These are phyloP conservation scores for Wilhelminamyces savonicus DNA, from an alignment of 805 yeast genomes.

Conservation along the genomic window DNA sequence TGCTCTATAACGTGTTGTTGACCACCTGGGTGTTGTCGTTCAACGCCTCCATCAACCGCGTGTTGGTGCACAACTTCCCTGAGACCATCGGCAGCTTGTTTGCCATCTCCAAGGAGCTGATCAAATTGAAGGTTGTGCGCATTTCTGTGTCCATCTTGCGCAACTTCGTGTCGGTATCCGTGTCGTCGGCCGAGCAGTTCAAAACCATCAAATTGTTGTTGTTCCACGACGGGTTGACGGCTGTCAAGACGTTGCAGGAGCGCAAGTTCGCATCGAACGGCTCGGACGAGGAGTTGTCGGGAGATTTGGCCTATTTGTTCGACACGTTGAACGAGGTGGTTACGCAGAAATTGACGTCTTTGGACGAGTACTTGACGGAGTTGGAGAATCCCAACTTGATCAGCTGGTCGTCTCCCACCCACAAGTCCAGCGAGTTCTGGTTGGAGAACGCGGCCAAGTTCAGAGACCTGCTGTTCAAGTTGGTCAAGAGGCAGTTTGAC, in stretches of 20 bases:
- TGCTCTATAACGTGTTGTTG: conserved; percentile 74
- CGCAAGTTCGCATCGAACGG: conserved; percentile 74
- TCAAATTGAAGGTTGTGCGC: conserved; percentile 88
- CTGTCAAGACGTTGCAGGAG: conserved; percentile 63
- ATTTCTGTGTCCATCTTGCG: conserved; percentile 69
- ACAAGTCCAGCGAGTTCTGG: conserved; percentile 86
- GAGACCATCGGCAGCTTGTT: conserved; percentile 48
- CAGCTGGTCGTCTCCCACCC: conserved; percentile 83
- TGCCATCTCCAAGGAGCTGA: conserved; percentile 65
- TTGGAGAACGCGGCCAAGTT: conserved; percentile 70
- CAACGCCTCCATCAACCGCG: conserved; percentile 44
- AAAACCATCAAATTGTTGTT: conserved; percentile 60
- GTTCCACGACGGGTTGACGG: conserved; percentile 68
- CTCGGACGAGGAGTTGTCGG: conserved; percentile 77
- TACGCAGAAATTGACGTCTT: conserved; percentile 68
- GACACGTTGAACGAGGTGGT: conserved; percentile 66
- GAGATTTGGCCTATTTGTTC: conserved; percentile 57
- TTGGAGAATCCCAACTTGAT: conserved; percentile 68
- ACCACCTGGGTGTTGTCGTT: conserved; percentile 84
- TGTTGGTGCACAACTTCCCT: conserved; percentile 46
- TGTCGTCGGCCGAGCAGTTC: conserved; percentile 27
- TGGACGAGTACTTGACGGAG: conserved; percentile 88
- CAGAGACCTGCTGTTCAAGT: conserved; percentile 70
- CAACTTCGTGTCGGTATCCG: conserved; percentile 44
- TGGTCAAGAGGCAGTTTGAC: conserved; percentile 55